Evolutionary conservation across 305 asterid species (phyloP), one percentile per base, ranked within the genome.

Genomic region (Andrographis paniculata): DNA sequence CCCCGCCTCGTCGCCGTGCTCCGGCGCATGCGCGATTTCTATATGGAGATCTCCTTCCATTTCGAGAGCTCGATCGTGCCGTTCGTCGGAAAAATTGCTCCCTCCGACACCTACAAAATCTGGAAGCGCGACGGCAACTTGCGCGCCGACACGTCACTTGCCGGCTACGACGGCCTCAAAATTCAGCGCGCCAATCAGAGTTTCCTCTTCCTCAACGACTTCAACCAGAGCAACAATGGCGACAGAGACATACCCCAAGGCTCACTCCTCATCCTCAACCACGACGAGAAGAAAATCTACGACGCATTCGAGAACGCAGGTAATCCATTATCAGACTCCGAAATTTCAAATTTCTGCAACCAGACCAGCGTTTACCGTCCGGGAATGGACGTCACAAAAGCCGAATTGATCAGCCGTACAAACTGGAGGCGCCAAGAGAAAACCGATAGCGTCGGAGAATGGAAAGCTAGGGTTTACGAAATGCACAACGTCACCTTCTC

Each of bases 121-220:
- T 87, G 97, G 97, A 87, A 87, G 62, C 78, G 89, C 54, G 97
- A 81, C 35, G 97, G 88, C 0, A 87, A 84, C 58, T 76, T 84
- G 24, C 75, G 95, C 4, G 97, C 97, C 19, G 95, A 87, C 48
- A 84, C 95, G 9, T 77, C 94, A 0, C 72, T 81, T 30, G 88
- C 95, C 18, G 95, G 97, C 35, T 87, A 71, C 60, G 97, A 87
- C 61, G 97, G 97, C 2, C 57, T 87, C 59, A 87, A 84, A 72
- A 74, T 87, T 28, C 95, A 84, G 47, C 94, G 95, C 15, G 88
- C 87, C 14, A 87, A 87, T 46, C 97, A 84, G 67, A 87, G 95
- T 56, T 84, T 81, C 42, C 80, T 87, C 10, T 87, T 87, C 59
- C 76, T 84, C 37, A 84, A 87, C 50, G 96, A 87, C 65, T 63